Percentiles rank a stretch among this genome's conserved stretches.
These are phyloP conservation scores for Cryptococcus jaspeensis DNA, from an alignment of 1,284 basidiomycete species.

Conservation along the genomic window DNA sequence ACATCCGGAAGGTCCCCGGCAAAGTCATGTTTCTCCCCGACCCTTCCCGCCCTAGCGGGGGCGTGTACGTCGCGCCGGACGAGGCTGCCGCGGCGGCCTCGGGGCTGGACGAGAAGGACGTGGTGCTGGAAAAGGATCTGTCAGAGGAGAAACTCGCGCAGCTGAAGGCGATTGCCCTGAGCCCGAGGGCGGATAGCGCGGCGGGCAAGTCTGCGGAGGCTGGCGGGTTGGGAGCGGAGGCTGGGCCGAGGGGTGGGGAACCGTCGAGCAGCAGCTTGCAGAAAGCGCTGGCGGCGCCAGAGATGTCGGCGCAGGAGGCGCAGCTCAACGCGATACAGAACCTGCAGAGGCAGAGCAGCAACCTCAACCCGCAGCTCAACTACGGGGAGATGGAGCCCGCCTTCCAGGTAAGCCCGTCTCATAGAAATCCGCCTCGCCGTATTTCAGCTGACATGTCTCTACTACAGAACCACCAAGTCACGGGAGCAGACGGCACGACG, in stretches of 20 bases:
- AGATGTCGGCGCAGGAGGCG: too few relatives aligned
- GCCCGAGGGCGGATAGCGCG: not conserved
- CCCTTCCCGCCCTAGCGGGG: slow-evolving; percentile 66
- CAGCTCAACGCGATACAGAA: not conserved
- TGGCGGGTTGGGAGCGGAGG: not conserved
- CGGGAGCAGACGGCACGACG: slow-evolving; percentile 5
- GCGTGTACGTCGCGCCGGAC: slow-evolving; percentile 70
- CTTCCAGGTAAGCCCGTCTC: not conserved
- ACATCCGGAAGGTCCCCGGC: slow-evolving; percentile 33
- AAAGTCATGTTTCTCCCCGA: slow-evolving; percentile 42
- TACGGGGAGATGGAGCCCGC: not conserved
- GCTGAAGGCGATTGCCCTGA: not conserved
- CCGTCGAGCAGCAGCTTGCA: too few relatives aligned
- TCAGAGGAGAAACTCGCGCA: not conserved
- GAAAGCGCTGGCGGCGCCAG: not conserved
- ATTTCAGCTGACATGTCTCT: not conserved
- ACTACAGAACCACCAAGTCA: not conserved
- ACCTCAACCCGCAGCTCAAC: slow-evolving; percentile 38
- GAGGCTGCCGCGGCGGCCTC: slow-evolving; percentile 50
- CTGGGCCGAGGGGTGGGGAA: not conserved
- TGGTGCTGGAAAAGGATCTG: slow-evolving; percentile 18
- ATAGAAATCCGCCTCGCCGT: not conserved
- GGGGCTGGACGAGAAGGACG: slow-evolving; percentile 20
- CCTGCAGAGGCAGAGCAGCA: slow-evolving; percentile 18
- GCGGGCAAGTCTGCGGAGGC: not conserved